Conservation (phyloP, 371 early-diverging fungal species). For the Mucor ambiguus region DNA sequence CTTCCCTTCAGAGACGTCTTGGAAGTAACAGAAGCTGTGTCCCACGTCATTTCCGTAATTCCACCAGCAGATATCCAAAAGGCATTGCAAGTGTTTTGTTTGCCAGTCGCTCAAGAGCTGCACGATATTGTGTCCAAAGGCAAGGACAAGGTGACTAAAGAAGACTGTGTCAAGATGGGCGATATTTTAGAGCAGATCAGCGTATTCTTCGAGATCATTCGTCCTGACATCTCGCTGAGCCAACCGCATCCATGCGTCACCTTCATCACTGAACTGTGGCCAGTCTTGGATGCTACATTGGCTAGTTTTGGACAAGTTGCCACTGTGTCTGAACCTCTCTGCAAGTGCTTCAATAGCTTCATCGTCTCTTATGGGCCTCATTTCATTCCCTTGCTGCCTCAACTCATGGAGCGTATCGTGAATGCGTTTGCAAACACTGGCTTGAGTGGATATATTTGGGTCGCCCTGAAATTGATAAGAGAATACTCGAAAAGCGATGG, state of each 20-base stretch:
- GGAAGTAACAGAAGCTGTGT: constrained; percentile 89
- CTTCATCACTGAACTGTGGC: constrained; percentile 82
- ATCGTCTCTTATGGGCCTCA: constrained; percentile 63
- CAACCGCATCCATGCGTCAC: constrained; percentile 72
- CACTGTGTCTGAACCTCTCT: constrained; percentile 63
- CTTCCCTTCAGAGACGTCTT: constrained; percentile 72
- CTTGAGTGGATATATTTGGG: constrained; percentile 79
- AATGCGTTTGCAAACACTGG: constrained; percentile 65
- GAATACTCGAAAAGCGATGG: constrained; percentile 25
- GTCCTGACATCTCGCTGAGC: constrained; percentile 49
- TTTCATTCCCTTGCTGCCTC: constrained; percentile 58
- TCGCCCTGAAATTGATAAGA: constrained; percentile 50
- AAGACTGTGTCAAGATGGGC: constrained; percentile 34
- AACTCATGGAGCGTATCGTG: constrained; percentile 58
- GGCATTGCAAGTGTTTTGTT: constrained; percentile 79
- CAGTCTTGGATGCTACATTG: constrained; percentile 62
- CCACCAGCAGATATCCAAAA: constrained; percentile 62
- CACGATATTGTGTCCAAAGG: constrained; percentile 49
- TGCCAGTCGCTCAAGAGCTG: constrained; percentile 79
- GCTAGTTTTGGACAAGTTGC: constrained; percentile 56
- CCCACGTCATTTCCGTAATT: constrained; percentile 81
- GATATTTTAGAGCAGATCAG: constrained; percentile 57
- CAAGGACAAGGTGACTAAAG: constrained; percentile 22
- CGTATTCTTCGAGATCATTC: constrained; percentile 57
- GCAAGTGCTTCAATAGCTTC: constrained; percentile 68